phyloP scores from a whole-genome alignment of 257 asterid species.

The Orobanche coerulescens region DNA sequence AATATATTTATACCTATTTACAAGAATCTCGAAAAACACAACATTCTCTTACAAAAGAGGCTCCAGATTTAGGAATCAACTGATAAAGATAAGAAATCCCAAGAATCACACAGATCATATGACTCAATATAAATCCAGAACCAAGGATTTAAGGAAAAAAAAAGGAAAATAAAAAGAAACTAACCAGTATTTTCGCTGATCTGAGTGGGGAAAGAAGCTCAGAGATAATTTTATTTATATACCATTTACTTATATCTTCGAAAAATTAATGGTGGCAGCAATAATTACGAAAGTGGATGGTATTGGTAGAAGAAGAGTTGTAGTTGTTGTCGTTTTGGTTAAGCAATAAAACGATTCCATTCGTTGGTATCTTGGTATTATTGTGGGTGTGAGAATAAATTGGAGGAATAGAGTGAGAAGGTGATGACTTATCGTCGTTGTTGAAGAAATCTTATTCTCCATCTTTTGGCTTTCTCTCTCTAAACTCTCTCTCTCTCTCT shows the following conservation, averaged over 20 bases:
- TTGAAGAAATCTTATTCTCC: constrained; percentile 36
- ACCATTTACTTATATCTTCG: too few relatives aligned
- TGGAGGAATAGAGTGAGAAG: constrained; percentile 9
- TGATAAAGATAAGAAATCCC: background rate
- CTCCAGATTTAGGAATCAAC: background rate
- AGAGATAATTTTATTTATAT: too few relatives aligned
- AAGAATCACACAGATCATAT: background rate
- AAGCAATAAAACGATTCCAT: constrained; percentile 19
- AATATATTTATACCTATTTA: background rate
- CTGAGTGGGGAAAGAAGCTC: too few relatives aligned
- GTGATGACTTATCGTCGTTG: constrained; percentile 32
- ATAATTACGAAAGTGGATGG: constrained; percentile 44
- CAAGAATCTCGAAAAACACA: background rate
- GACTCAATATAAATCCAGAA: background rate
- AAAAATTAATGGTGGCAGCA: background rate
- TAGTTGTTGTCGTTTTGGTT: background rate
- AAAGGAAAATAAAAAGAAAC: too few relatives aligned
- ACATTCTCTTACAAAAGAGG: background rate
- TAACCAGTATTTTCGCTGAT: background rate
- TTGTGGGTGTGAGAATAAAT: background rate
- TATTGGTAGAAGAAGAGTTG: background rate
- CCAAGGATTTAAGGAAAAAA: background rate
- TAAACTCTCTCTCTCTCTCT: constrained; percentile 19
- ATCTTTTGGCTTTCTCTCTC: constrained; percentile 20
- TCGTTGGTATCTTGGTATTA: background rate